Evolutionary conservation across 345 rosid species (phyloP), one percentile per base, ranked within the genome.

Genomic region (Pistacia vera): DNA sequence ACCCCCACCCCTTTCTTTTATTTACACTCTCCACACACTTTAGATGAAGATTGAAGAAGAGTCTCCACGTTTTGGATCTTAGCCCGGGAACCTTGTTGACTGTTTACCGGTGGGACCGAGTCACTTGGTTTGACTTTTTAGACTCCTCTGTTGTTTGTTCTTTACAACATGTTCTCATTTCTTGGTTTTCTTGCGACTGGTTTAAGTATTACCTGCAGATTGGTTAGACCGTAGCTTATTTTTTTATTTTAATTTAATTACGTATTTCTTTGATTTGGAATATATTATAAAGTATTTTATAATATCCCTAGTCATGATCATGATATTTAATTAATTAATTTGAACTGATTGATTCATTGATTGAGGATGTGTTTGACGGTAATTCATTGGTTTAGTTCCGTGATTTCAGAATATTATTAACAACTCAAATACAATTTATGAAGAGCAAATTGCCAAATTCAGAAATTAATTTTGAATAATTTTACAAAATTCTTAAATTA

Each of bases 41-140:
- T n/a, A 46, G 5, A 6, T 7, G 8, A 3, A 6, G 17, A 35
- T 14, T 0, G 11, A 11, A 9, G 16, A 9, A 41, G 52, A 55
- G 52, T 16, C 35, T 52, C 78, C 78, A 73, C 82, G 79, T 85
- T 81, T 73, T 66, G 57, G 78, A 73, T 85, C 83, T 62, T 33
- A 17, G 61, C 60, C 52, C 77, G 84, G 82, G 67, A 28, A 77
- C 74, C 65, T 22, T 68, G 84, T 86, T 83, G 90, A 82, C 90
- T 82, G 85, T 66, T 72, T 79, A 82, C 84, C 70, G 55, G 46
- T 41, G 46, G 84, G 91, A 91, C 90, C 90, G 78, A 68, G 87
- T 86, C 84, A 33, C 79, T 78, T 71, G 88, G 62, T 85, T 82
- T 79, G 86, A 85, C 86, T 64, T 85, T 84, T 49, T 38, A 11